Base-by-base conservation (phyloP, 768 basidiomycete species). In the Lactifluus hygrophoroides region DNA sequence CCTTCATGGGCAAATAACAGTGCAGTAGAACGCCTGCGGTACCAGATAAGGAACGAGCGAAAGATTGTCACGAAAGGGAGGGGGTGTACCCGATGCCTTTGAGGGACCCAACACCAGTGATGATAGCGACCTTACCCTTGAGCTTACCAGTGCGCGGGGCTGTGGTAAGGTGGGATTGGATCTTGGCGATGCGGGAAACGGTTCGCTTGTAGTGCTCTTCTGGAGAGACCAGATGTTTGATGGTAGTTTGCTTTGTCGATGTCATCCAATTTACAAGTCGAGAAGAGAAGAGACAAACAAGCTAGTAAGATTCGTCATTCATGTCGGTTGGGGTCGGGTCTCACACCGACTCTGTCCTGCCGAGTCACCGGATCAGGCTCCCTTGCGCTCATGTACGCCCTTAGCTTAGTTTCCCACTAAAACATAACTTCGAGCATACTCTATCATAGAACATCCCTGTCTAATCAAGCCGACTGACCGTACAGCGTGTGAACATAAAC, bases 41-140 rank as follows among this genome's bases (percentile, higher is more conserved):
- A 45, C 37, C n/a, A 8, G 51, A 27, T 45, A 46, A 21, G 54
- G 21, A 34, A 19, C 14, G 40, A 5, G n/a, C n/a, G n/a, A 30
- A n/a, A 34, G 19, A 28, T n/a, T 43, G 34, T 49, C 47, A 40
- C n/a, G 59, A 56, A 56, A 46, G 45, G 45, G 37, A n/a, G n/a
- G 30, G 30, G 3, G 57, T 81, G 64, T 72, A 94, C 86, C 94
- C 94, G 60, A 96, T 96, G 17, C 94, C 94, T 68, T 86, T 85
- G 64, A 87, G 68, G 19, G 90, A 93, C 30, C 88, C 87, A 30
- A 86, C 91, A 17, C 94, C 94, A 0, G 94, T 95, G 65, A 95
- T 80, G 56, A 95, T 77, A 65, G 86, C 90, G 25, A 94, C 89
- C 70, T 92, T 94, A 62, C 78, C 83, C 67, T 77, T 77, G 62